Evolutionary conservation across 495 filamentous ascomycete genomes (phyloP), one percentile per base, ranked within the genome.

Genomic region (Penicillium chermesinum): DNA sequence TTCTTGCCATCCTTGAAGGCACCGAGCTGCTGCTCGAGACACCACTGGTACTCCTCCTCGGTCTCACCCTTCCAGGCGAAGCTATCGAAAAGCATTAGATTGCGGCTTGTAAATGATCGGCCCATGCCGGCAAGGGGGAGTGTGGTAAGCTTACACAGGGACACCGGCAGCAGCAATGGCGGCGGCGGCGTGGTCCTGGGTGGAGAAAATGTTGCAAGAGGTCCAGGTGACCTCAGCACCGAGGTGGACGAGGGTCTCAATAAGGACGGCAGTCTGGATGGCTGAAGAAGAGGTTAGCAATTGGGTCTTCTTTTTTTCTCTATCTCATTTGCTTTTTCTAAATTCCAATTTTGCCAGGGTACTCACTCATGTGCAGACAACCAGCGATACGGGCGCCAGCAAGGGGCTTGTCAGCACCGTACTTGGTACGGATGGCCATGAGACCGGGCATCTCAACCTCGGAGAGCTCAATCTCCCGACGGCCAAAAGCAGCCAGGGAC

Each of bases 1-100:
- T 82, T 84, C 83, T 95, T 85, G 82, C 82, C 85, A 70, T 95
- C 88, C 76, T 93, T 94, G 87, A 98, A 98, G 62, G 93, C 87
- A 42, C 77, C 63, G 59, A 98, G 87, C 79, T 97, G 94, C 81
- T 98, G 93, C 78, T 97, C 93, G 63, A 98, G 76, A 71, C 93
- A 98, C 93, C 93, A 98, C 64, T 93, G 78, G 84, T 98, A 98
- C 79, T 98, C 93, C 79, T 97, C 93, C 74, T 98, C 94, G 57
- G 91, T 96, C 86, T 98, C 93, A 67, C 93, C 93, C 80, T 98
- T 97, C 94, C 94, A 98, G 73, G 93, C 93, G 67, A 98, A 98
- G 65, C 25, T 30, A 30, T 30, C 25, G 10, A 30, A 30, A 4
- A 30, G 25, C 79, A 5, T 30, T 10, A 30, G 25, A 4, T 30